Conservation (phyloP, 306 rosid species). For the Sindora glabra region DNA sequence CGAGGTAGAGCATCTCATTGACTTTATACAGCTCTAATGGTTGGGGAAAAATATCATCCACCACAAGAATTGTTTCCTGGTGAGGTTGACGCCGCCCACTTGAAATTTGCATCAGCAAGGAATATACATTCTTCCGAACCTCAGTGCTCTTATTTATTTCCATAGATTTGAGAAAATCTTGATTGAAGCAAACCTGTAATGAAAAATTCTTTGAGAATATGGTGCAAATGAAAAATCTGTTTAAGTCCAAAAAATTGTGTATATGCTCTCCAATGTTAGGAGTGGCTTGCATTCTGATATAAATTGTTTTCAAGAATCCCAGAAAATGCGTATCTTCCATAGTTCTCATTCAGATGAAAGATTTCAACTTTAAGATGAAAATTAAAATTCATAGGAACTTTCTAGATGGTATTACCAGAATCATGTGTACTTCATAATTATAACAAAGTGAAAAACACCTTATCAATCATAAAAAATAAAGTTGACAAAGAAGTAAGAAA, state of each 20-base stretch:
- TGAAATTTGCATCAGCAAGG: constrained; percentile 36
- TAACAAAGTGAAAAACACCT: too few relatives aligned
- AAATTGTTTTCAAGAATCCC: too few relatives aligned
- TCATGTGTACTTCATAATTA: neutral
- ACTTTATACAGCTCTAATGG: constrained; percentile 34
- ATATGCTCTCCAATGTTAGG: too few relatives aligned
- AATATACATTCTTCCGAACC: constrained; percentile 22
- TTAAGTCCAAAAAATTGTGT: too few relatives aligned
- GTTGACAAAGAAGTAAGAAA: too few relatives aligned
- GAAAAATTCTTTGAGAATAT: neutral
- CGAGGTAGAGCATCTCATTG: constrained; percentile 24
- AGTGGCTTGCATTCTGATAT: too few relatives aligned
- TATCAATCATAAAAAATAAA: too few relatives aligned
- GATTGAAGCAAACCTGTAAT: constrained; percentile 30
- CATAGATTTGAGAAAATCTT: constrained; percentile 23
- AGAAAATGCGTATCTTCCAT: too few relatives aligned
- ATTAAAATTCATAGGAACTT: neutral
- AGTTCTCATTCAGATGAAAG: neutral
- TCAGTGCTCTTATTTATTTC: constrained; percentile 14
- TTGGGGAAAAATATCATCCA: constrained; percentile 19
- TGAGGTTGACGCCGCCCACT: constrained; percentile 40
- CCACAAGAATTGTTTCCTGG: neutral
- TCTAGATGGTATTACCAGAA: too few relatives aligned
- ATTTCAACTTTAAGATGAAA: neutral
- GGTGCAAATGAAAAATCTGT: neutral